Evolutionary conservation across 140 eudicot genomes (phyloP).

Genomic region (Senecio squalidus): DNA sequence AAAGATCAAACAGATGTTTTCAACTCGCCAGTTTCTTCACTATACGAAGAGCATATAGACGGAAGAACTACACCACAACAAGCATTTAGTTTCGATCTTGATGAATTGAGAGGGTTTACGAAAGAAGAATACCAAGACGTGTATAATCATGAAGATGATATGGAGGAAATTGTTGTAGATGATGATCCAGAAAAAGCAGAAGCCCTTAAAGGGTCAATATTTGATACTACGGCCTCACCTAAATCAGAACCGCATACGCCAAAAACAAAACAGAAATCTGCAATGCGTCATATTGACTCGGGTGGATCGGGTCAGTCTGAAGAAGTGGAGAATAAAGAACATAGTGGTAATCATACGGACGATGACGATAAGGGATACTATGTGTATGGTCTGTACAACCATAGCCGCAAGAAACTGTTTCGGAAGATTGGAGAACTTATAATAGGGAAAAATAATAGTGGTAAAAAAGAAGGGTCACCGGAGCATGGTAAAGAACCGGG

Average conservation of each 20-base stretch:
- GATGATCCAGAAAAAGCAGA: slow-evolving; percentile 69
- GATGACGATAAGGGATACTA: slow-evolving; percentile 26
- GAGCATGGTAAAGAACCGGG: slow-evolving; percentile 13
- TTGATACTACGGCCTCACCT: slow-evolving; percentile 58
- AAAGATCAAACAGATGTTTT: slow-evolving; percentile 29
- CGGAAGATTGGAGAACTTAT: slow-evolving; percentile 52
- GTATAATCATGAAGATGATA: background rate
- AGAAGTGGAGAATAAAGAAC: slow-evolving; percentile 33
- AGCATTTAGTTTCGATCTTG: slow-evolving; percentile 47
- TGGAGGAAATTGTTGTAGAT: slow-evolving; percentile 11
- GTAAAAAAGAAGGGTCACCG: slow-evolving; percentile 25
- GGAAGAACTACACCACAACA: slow-evolving; percentile 20
- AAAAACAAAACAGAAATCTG: slow-evolving; percentile 1
- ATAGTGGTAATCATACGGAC: slow-evolving; percentile 23
- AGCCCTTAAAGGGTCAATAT: slow-evolving; percentile 76
- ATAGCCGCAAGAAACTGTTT: slow-evolving; percentile 30
- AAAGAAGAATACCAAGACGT: slow-evolving; percentile 25
- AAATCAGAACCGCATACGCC: slow-evolving; percentile 46
- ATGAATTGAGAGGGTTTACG: slow-evolving; percentile 36
- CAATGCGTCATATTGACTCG: slow-evolving; percentile 26
- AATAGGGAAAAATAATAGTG: slow-evolving; percentile 28
- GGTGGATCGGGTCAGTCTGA: slow-evolving; percentile 32
- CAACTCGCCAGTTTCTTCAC: slow-evolving; percentile 28
- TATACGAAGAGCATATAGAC: slow-evolving; percentile 34
- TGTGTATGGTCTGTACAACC: slow-evolving; percentile 13